Evolutionary conservation across 495 filamentous ascomycete species (phyloP).

Genomic region (Cryomyces minteri): DNA sequence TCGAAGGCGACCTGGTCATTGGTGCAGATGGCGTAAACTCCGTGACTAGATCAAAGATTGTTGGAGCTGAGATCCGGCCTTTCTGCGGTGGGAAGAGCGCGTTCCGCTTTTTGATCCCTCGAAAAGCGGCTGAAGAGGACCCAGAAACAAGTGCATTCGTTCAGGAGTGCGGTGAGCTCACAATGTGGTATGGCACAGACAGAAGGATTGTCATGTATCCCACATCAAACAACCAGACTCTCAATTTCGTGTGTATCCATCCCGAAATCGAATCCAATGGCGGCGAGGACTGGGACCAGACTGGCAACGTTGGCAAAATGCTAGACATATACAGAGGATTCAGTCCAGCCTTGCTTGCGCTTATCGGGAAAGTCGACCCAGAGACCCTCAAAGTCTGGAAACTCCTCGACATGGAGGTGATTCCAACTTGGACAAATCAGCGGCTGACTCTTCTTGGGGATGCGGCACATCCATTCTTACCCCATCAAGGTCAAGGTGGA

Average conservation of each 20-base stretch:
- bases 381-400: conserved; percentile 35
- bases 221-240: conserved; percentile 29
- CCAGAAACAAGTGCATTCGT: conserved; percentile 25
- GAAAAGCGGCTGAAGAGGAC: conserved; percentile 25
- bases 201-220: conserved; percentile 41
- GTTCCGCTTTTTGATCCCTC: conserved; percentile 39
- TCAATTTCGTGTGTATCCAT: conserved; percentile 45
- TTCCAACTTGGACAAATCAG: conserved; percentile 33
- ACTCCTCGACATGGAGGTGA: conserved; percentile 35
- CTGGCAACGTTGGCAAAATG: conserved; percentile 25
- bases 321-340: conserved; percentile 30
- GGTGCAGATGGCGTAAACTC: conserved; percentile 20
- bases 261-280: conserved; percentile 25
- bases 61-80: conserved; percentile 18
- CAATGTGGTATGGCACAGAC: conserved; percentile 32
- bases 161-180: conserved; percentile 22
- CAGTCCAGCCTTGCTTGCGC: conserved; percentile 22
- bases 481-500: conserved; percentile 20
- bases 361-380: conserved; percentile 28
- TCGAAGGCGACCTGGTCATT: conserved; percentile 14
- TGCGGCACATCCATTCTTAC: conserved; percentile 41
- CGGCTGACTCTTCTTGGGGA: conserved; percentile 38
- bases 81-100: conserved; percentile 35
- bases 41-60: conserved; percentile 1
- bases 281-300: conserved; percentile 26